Conservation (phyloP, 768 basidiomycete species). For the Leccinellum luteum region DNA sequence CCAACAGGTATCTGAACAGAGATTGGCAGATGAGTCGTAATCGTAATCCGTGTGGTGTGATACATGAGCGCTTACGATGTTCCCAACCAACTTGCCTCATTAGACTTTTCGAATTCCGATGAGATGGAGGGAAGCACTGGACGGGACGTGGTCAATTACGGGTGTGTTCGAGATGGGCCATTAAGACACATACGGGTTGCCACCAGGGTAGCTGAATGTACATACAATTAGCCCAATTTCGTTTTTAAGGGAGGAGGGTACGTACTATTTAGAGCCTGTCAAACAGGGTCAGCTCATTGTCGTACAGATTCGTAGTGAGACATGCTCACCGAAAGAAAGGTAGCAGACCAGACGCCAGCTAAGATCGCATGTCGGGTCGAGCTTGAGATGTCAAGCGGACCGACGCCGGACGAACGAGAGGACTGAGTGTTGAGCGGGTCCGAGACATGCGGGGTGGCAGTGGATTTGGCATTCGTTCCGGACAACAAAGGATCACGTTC, state of each 20-base stretch:
- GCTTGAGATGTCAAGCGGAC: constrained; percentile 60
- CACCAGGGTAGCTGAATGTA: constrained; percentile 68
- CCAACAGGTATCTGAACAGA: constrained; percentile 62
- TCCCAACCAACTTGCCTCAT: constrained; percentile 82
- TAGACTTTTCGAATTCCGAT: constrained; percentile 72
- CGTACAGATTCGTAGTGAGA: background rate
- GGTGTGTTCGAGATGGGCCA: constrained; percentile 2
- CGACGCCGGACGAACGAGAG: constrained; percentile 29
- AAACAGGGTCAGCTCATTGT: background rate
- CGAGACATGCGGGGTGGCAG: background rate
- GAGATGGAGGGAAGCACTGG: constrained; percentile 76
- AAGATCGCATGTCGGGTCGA: constrained; percentile 64
- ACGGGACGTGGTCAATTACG: constrained; percentile 2
- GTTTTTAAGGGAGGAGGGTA: constrained; percentile 5
- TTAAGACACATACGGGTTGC: constrained; percentile 61
- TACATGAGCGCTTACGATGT: constrained; percentile 51
- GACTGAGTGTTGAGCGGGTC: background rate
- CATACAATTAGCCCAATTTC: constrained; percentile 2
- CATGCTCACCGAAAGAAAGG: constrained; percentile 60
- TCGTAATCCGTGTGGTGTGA: background rate
- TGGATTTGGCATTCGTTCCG: background rate
- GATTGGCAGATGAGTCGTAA: background rate
- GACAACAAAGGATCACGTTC: constrained; percentile 34
- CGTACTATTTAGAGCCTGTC: constrained; percentile 48
- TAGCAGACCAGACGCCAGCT: constrained; percentile 70